Base-by-base conservation (phyloP, 2,329 filamentous ascomycete genomes). In the Aureobasidium musti region DNA sequence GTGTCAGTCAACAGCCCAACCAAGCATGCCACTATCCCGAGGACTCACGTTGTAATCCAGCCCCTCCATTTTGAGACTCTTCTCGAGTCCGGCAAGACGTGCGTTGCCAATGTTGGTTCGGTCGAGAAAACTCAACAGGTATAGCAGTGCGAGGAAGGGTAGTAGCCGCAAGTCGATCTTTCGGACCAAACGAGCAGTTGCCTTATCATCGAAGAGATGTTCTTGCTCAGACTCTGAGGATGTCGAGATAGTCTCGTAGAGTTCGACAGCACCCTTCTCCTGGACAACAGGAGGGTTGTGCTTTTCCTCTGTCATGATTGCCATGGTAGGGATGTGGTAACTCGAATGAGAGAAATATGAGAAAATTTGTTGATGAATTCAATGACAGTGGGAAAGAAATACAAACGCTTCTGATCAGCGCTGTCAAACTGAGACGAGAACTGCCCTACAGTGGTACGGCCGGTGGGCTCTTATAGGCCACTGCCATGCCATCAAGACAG, bases 31-130 rank as follows among this genome's bases (percentile, higher is more conserved):
- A 47, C 21, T 26, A 5, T 47, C 26, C 2, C 43, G 17, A 26
- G 7, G 7, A 59, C 57, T 61, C 37, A 67, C 63, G 75, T 93
- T 93, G 79, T 92, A 96, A 73, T 90, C 82, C 6, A 81, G 77
- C 1, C 84, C 82, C 1, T 82, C 82, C 82, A 94, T 86, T 37
- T 83, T 70, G 8, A 95, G 79, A 66, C 89, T 86, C 19, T 81
- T 74, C 67, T 83, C 77, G 1, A 87, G 76, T 10, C 84, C 83
- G 17, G 82, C 84, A 30, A 87, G 79, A 71, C 85, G 85, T 1
- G 85, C 91, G 78, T 83, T 95, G 14, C 68, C 70, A 6, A 72
- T 70, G 50, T 72, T 73, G 17, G 66, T 74, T 70, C 82, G 78
- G 70, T 86, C 84, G 19, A 86, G 77, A 69, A 83, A 86, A 73